Base-by-base conservation (phyloP, 805 yeast genomes). In the Starmerella sp. region DNA sequence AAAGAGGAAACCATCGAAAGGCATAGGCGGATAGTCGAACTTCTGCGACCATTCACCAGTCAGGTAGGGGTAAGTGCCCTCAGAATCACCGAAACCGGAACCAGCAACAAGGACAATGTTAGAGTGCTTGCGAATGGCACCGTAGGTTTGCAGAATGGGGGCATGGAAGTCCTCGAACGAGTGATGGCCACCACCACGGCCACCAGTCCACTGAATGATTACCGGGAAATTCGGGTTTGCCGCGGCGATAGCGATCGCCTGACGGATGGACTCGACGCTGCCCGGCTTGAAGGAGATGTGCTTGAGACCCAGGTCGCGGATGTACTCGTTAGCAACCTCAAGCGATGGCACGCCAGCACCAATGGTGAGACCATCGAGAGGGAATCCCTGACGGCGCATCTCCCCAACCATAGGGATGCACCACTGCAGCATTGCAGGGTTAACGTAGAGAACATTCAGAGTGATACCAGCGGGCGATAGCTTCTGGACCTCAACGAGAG, bases 121-220 rank as follows among this genome's bases (percentile, higher is more conserved):
- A 49, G 86, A 68, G 66, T 89, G 84, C 74, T 88, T 84, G 79
- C 99, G 86, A 66, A 93, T 85, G 76, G 85, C 84, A 62, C 95
- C 76, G 74, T 93, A 93, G 91, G 93, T 93, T 72, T 88, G 96
- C 68, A 93, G 75, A 63, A 93, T 80, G 63, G 98, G 97, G 68
- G 90, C 91, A 73, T 93, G 98, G 93, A 91, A 89, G 75, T 93
- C 99, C 78, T 93, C 99, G 68, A 82, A 93, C 51, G 97, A 91
- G 73, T 93, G 99, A 72, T 93, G 99, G 68, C 99, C 99, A 80
- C 99, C 99, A 76, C 97, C 99, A 80, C 99, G 90, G 73, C 99
- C 99, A 79, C 97, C 98, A 57, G 99, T 93, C 99, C 99, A 93
- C 77, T 93, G 98, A 65, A 93, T 75, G 54, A 93, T 91, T 67